Conservation (phyloP, 192 early-diverging fungal genomes). For the Gaertneriomyces sp. region DNA sequence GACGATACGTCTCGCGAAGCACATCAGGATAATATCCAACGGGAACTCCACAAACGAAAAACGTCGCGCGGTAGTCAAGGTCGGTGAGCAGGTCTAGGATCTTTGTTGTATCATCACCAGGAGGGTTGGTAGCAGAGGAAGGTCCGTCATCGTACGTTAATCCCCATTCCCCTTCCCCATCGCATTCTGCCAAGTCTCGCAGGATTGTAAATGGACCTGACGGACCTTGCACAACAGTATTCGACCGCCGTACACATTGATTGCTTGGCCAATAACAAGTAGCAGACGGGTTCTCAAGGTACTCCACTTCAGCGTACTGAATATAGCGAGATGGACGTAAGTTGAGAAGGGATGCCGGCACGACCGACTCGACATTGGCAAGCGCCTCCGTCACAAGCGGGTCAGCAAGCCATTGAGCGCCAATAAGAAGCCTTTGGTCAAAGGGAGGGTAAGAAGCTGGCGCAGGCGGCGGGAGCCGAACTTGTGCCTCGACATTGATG, state of each 20-base stretch:
- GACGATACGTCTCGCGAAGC: constrained; percentile 21
- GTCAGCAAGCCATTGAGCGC: background rate
- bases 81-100: constrained; percentile 11
- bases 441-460: background rate
- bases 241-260: constrained; percentile 22
- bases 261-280: constrained; percentile 33
- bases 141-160: constrained; percentile 32
- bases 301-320: constrained; percentile 3
- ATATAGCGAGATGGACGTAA: constrained; percentile 20
- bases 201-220: background rate
- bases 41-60: constrained; percentile 31
- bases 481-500: background rate
- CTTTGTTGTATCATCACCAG: constrained; percentile 14
- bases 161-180: constrained; percentile 24
- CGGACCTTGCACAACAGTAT: background rate
- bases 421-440: background rate
- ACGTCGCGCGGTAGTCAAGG: constrained; percentile 24
- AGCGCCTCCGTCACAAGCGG: constrained; percentile 14
- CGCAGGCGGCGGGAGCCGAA: background rate
- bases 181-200: constrained; percentile 12
- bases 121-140: constrained; percentile 11
- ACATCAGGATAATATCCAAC: constrained; percentile 16
- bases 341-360: constrained; percentile 18
- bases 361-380: constrained; percentile 22
- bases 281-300: constrained; percentile 4